Base-by-base conservation (phyloP, 805 yeast species). In the Wickerhamomyces xylosicus region DNA sequence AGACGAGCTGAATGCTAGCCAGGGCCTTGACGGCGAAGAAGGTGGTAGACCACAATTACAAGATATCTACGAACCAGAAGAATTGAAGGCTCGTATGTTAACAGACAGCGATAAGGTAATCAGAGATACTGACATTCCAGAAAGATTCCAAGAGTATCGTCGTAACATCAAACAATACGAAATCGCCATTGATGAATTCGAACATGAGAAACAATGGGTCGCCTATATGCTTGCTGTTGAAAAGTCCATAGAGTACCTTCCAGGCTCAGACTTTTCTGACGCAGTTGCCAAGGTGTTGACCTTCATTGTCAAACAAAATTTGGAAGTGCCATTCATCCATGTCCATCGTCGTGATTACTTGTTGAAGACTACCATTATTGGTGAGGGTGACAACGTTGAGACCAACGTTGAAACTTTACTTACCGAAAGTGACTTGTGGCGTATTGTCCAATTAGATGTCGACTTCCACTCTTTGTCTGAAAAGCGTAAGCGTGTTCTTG, bases 301-400 rank as follows among this genome's bases (percentile, higher is more conserved):
- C 53, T 87, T 77, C 47, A 64, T 92, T 22, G 69, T 87, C 13
- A 77, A 75, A 49, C 95, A 89, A 36, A 71, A 79, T 42, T 70
- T 82, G 46, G 98, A 92, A 57, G 95, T 90, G 5, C 97, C 98
- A 10, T 85, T 87, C 52, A 87, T 92, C 44, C 87, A 95, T 84
- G 83, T 87, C 19, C 95, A 87, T 56, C 83, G 97, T 58, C 84
- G 95, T 61, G 97, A 92, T 59, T 86, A 84, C 55, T 66, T 86
- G 16, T 63, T 84, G 43, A 67, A 67, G 49, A 72, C 85, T 9
- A 69, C 69, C 33, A 74, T 74, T 22, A 56, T 59, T 3, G 62
- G 69, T 10, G 66, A 63, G 42, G 64, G 64, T 37, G 66, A 59
- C 18, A 64, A 66, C 22, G 72, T 66, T 11, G 58, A 61, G 21